Evolutionary conservation across 2,329 filamentous ascomycete genomes (phyloP), one percentile per base, ranked within the genome.

Genomic region (Xylaria multiplex): DNA sequence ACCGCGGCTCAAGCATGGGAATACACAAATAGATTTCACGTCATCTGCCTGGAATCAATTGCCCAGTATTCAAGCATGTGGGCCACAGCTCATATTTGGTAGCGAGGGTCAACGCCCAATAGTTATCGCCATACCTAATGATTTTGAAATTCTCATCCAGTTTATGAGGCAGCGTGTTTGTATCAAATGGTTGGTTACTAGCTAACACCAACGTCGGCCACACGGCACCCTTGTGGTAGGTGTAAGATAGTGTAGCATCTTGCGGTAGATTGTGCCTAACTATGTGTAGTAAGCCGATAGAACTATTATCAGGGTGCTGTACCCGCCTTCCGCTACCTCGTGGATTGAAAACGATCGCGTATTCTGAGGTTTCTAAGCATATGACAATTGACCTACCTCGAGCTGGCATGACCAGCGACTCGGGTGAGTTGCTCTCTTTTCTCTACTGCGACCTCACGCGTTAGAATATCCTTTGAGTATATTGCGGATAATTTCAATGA

Each of bases 111-210:
- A 13, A 54, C 40, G 27, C n/a, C 3, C 6, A 2, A 19, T 1
- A 6, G 48, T 24, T 2, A 27, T 53, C 27, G 16, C n/a, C 6
- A 16, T 35, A 27, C 24, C 19, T 35, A 14, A 46, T 16, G 9
- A 19, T n/a, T 24, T 54, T 61, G 5, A 22, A 32, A n/a, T 22
- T 7, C 8, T 32, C 46, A 53, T 40, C 48, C 45, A 9, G 22
- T 53, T 59, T 16, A 6, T 19, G 19, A 19, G 46, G 30, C 3
- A 27, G 19, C 5, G 32, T 19, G 14, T 40, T 40, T 49, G 32
- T 49, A 22, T 24, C 19, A 2, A n/a, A 54, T 54, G 52, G 52
- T 54, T 54, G 35, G 52, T 4, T 53, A n/a, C 13, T 9, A 53
- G 49, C 13, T 24, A 16, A 53, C 49, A 24, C 32, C 11, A 22